Evolutionary conservation across 2,329 filamentous ascomycete species (phyloP), one percentile per base, ranked within the genome.

Genomic region (Malbranchea zuffiana): DNA sequence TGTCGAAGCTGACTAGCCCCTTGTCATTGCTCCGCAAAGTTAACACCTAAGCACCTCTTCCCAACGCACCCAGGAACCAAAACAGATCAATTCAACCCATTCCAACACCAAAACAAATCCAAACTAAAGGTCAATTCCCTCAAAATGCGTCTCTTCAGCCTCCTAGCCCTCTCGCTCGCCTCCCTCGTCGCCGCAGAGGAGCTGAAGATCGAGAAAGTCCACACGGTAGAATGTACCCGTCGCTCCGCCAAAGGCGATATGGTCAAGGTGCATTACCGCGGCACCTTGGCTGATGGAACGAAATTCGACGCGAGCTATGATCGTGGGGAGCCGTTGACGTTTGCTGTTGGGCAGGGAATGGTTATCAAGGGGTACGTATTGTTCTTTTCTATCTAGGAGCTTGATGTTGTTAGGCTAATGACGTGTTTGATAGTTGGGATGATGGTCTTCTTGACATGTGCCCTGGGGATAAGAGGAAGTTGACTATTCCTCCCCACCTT

Each of bases 381-480:
- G 10, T 19, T 16, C 24, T 25, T n/a, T n/a, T n/a, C 3, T 5
- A 28, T 31, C 15, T 21, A 12, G 16, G 11, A 15, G 3, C 2
- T n/a, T 20, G 24, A 8, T 32, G 8, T 13, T n/a, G 12, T 12
- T 5, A 18, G 4, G 13, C 10, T 19, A 19, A 27, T 28, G 13
- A 18, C 12, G 8, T 12, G 49, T 51, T 50, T 12, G 44, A 25
- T 44, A 83, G 79, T 55, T 95, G 87, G 88, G 88, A 96, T 52
- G 63, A 92, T 56, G 88, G 88, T 33, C 72, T 96, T 25, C 51
- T 90, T 37, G 83, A 83, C 54, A 95, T 96, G 87, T 96, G 90
- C 63, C 81, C 92, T 50, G 88, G 90, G 44, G 88, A 96, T 70
- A 88, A 87, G 70, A 75, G 81, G 50, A 88, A 75, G 38, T 65